These are phyloP conservation scores for Chlorociboria aeruginascens DNA, from an alignment of 495 filamentous ascomycete genomes.

Conservation along the genomic window DNA sequence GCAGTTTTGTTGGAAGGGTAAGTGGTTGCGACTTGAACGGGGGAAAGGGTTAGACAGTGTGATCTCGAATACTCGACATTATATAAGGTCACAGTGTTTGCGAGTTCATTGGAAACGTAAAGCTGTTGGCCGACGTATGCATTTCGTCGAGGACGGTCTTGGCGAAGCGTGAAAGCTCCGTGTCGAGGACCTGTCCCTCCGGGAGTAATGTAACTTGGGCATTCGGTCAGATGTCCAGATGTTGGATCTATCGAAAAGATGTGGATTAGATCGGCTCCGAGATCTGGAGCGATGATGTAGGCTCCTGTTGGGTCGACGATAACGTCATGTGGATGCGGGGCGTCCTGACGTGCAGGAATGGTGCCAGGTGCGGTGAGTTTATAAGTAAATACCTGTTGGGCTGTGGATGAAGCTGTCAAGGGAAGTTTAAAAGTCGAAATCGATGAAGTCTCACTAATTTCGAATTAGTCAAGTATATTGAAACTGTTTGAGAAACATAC, in stretches of 20 bases:
- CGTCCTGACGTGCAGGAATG: conserved; percentile 32
- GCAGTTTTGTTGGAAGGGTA: conserved; percentile 26
- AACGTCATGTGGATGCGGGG: conserved; percentile 55
- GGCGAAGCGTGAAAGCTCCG: conserved; percentile 40
- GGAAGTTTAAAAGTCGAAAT: conserved; percentile 11
- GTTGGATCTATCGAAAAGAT: conserved; percentile 41
- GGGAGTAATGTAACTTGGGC: conserved; percentile 21
- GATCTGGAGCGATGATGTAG: conserved; percentile 54
- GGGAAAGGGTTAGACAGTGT: conserved; percentile 32
- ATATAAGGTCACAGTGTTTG: conserved; percentile 44
- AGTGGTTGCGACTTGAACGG: conserved; percentile 30
- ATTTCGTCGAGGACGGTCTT: conserved; percentile 47
- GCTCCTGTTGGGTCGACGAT: conserved; percentile 54
- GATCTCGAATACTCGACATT: conserved; percentile 38
- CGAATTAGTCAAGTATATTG: neutral
- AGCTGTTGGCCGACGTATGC: conserved; percentile 40
- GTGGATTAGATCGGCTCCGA: conserved; percentile 56
- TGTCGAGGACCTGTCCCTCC: conserved; percentile 56
- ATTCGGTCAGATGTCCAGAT: conserved; percentile 26
- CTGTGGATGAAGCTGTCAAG: neutral
- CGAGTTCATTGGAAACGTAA: conserved; percentile 54
- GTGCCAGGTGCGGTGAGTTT: conserved; percentile 4
- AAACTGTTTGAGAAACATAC: conserved; percentile 1
- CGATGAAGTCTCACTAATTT: conserved; percentile 3
- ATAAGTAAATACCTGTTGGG: neutral